Percentiles rank a stretch among this genome's conserved stretches.
These are phyloP conservation scores for Crithidia fasciculata DNA, from an alignment of 208 protist genomes.

Conservation along the genomic window DNA sequence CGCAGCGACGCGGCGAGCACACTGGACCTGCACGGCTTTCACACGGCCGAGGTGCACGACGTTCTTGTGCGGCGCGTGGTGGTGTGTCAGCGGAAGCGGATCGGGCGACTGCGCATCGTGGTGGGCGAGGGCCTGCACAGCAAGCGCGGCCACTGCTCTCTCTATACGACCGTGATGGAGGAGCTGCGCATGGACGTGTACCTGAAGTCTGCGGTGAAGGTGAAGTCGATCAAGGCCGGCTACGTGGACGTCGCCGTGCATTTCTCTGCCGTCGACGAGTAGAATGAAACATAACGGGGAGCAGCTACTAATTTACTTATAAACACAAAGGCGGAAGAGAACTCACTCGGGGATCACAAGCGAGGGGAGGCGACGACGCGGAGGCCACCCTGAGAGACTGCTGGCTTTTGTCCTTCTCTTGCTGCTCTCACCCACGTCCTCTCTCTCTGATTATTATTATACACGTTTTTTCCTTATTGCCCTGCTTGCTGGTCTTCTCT, in stretches of 20 bases:
- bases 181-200: slow-evolving; percentile 46
- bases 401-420: too few species aligned
- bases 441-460: too few species aligned
- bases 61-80: slow-evolving; percentile 72
- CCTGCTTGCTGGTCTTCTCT: too few species aligned
- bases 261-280: neutral
- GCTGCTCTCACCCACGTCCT: too few species aligned
- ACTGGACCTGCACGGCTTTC: slow-evolving; percentile 86
- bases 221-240: slow-evolving; percentile 53
- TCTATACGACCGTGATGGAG: slow-evolving; percentile 45
- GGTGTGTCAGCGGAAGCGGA: slow-evolving; percentile 50
- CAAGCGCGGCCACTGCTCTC: slow-evolving; percentile 39
- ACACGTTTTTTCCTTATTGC: too few species aligned
- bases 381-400: too few species aligned
- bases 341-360: too few species aligned
- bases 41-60: slow-evolving; percentile 71
- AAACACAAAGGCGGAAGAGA: neutral
- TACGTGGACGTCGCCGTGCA: slow-evolving; percentile 47
- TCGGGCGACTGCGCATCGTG: slow-evolving; percentile 60
- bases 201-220: slow-evolving; percentile 25
- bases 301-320: neutral
- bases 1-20: slow-evolving; percentile 36
- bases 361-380: too few species aligned
- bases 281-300: neutral
- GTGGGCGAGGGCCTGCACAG: slow-evolving; percentile 76